Base-by-base conservation (phyloP, 176 grass and related monocot genomes). In the Oryza longistaminata region DNA sequence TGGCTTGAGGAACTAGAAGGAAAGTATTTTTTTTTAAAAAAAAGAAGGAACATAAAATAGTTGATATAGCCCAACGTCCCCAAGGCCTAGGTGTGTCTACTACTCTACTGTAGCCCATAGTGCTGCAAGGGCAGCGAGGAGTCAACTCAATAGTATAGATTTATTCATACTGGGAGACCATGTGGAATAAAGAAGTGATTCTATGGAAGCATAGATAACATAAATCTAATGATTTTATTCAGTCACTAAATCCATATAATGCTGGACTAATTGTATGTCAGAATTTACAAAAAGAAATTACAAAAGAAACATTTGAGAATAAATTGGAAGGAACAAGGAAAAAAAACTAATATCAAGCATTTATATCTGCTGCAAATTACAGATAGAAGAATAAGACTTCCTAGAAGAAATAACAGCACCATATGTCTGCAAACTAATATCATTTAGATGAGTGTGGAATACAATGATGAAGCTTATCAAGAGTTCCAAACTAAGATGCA, bases 371-470 rank as follows among this genome's bases (percentile, higher is more conserved):
- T 5, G n/a, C 39, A 52, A 78, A 44, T 29, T 49, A 79, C 8
- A 79, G 4, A 21, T 58, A 77, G 31, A 78, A 21, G 33, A 52
- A 70, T 64, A 77, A 6, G 43, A 48, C 3, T 71, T 70, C 50
- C 12, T 50, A 81, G 29, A 87, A 74, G 72, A 68, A 77, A 66
- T 44, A 69, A 9, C 37, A 49, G 58, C 65, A 82, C 3, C 58
- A 13, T 27, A 85, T 68, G 25, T 70, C 29, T 31, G 29, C 29
- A 31, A 31, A 31, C 29, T 31, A 31, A 31, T 31, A 31, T 31
- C 29, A 31, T 31, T 31, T 61, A 60, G 39, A 25, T 22, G 25
- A 45, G 52, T 71, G 12, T 3, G 16, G 1, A 48, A 44, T 19
- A 85, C 65, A 55, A 68, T 6, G 26, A 76, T 71, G 16, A 35